These are phyloP conservation scores for Tetrahymena borealis DNA, from an alignment of 73 alveolate genomes.

Conservation along the genomic window DNA sequence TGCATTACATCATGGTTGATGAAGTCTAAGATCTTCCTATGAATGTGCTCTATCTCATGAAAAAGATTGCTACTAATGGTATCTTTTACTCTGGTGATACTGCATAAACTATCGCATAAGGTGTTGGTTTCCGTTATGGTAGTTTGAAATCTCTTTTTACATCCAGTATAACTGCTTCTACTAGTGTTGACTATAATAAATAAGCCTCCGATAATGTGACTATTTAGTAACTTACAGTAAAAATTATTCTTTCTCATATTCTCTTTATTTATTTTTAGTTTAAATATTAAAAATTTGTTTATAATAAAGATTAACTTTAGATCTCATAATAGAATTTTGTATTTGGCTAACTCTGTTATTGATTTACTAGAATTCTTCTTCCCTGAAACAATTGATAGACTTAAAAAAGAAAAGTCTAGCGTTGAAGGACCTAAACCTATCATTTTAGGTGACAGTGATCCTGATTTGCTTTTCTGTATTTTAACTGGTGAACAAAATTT, in stretches of 20 bases:
- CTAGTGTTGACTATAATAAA: not conserved
- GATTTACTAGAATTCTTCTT: constrained; percentile 18
- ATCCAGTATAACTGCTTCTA: not conserved
- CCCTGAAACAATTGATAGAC: constrained; percentile 37
- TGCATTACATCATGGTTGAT: constrained; percentile 66
- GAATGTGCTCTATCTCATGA: constrained; percentile 36
- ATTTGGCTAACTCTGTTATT: constrained; percentile 25
- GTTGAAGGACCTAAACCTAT: constrained; percentile 34
- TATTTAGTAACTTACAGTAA: constrained; percentile 39
- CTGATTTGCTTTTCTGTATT: constrained; percentile 2
- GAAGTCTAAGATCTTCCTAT: constrained; percentile 76
- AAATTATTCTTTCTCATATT: not conserved
- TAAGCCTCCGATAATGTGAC: constrained; percentile 44
- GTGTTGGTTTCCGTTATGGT: constrained; percentile 68
- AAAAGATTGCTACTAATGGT: constrained; percentile 27
- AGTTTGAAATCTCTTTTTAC: constrained; percentile 50
- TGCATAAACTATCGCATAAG: constrained; percentile 80
- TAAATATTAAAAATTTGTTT: too few species aligned
- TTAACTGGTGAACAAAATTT: not conserved
- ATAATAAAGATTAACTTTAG: not conserved
- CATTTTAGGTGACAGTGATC: not conserved
- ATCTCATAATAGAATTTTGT: constrained; percentile 36
- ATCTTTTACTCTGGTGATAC: constrained; percentile 76
- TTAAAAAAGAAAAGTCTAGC: constrained; percentile 7
- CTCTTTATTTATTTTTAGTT: too few species aligned